Evolutionary conservation across 768 basidiomycete genomes (phyloP), one percentile per base, ranked within the genome.

Genomic region (Suillus weaverae): DNA sequence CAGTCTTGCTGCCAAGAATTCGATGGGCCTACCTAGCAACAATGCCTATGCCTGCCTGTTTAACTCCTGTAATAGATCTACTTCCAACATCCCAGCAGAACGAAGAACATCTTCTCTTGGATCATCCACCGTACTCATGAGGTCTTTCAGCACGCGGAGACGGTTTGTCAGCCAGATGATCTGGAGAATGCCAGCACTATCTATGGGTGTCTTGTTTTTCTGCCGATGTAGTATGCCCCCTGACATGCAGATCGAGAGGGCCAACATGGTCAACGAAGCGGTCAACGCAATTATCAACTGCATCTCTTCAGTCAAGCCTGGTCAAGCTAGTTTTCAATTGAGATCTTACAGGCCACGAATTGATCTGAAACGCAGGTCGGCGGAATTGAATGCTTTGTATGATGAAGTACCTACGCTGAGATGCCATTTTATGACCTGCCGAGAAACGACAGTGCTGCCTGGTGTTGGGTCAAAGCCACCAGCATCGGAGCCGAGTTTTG

Each of bases 101-200:
- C 66, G 43, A 4, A 69, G 35, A 20, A 60, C 20, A 1, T 67
- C 57, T 11, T 55, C 9, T 20, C 61, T 50, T 18, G 66, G 55
- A 2, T 67, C 41, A 1, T 60, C 5, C 1, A 70, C 10, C 7
- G 56, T 35, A 26, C 3, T 22, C 63, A 70, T 54, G 5, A 44
- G 41, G 16, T 64, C 44, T 18, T 35, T 22, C 2, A 70, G 8
- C n/a, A 30, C 20, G 16, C 35, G 48, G 1, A 66, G 70, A 35
- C 66, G 63, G 13, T 50, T 50, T 59, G 46, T 55, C 48, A 67
- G 1, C 69, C 69, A 70, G 1, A 67, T 46, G 1, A 43, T 56
- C 54, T 70, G 69, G 36, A 70, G n/a, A 11, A 70, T 62, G 48
- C 69, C 66, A 2, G 55, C 6, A 33, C 65, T 50, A 38, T 55